phyloP scores from a whole-genome alignment of 139 green algal species.

The Chlorella sp. region DNA sequence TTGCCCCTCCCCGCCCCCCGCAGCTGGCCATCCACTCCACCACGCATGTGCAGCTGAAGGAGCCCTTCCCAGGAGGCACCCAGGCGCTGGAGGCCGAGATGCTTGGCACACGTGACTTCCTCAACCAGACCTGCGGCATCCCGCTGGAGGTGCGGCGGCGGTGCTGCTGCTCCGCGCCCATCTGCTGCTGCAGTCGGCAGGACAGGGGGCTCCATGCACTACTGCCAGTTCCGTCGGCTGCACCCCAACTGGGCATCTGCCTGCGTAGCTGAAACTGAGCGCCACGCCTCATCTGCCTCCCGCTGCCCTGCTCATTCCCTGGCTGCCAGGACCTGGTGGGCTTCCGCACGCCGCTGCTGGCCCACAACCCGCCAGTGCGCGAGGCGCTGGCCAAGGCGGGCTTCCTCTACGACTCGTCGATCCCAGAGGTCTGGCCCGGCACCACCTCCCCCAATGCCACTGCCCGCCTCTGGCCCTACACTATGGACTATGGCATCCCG shows the following conservation, averaged over 20 bases:
- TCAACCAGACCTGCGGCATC: conserved; percentile 29
- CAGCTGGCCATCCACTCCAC: conserved; percentile 42
- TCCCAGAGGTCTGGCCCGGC: conserved; percentile 26
- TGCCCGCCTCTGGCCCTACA: conserved; percentile 42
- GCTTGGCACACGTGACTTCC: neutral
- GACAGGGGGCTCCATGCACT: too few species aligned
- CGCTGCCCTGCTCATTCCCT: neutral
- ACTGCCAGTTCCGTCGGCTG: too few species aligned
- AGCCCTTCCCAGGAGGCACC: neutral
- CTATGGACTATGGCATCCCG: conserved; percentile 44
- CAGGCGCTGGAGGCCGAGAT: conserved; percentile 5
- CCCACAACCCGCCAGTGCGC: conserved; percentile 36
- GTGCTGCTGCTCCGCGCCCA: neutral
- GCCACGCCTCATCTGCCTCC: too few species aligned
- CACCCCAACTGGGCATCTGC: too few species aligned
- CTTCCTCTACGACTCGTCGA: conserved; percentile 43
- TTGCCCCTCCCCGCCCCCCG: neutral
- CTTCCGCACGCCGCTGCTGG: conserved; percentile 37
- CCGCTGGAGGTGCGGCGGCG: conserved; percentile 10
- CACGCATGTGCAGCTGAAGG: conserved; percentile 11
- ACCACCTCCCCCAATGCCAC: conserved; percentile 13
- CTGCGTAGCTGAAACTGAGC: too few species aligned
- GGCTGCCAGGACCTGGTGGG: conserved; percentile 32
- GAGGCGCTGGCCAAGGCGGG: neutral
- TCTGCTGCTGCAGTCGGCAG: too few species aligned